Base-by-base conservation (phyloP, 139 green algal species). In the Microglena sp. region DNA sequence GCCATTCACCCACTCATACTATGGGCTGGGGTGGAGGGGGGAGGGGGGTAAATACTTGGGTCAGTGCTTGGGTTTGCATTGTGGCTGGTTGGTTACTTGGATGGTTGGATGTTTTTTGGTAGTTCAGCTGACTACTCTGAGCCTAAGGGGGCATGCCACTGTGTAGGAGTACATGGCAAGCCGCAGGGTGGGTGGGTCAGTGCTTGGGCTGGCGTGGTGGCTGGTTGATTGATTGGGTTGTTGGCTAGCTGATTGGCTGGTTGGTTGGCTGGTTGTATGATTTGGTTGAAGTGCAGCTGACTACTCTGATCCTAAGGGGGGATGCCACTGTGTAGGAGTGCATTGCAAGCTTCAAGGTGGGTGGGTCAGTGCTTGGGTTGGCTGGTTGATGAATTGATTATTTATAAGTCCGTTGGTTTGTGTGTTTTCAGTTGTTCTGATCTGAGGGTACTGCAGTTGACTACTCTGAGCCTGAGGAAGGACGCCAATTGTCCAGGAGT, bases 1-100 rank as follows among this genome's bases (percentile, higher is more conserved):
- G n/a, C n/a, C n/a, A n/a, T n/a, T n/a, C n/a, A n/a, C n/a, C n/a
- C n/a, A n/a, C n/a, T n/a, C n/a, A n/a, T n/a, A n/a, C n/a, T n/a
- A n/a, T n/a, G n/a, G n/a, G 68, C 86, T 46, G 76, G 84, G 60
- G 82, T 86, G 50, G 84, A 82, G 67, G 84, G 86, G 79, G 60
- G 68, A n/a, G 72, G 72, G 45, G 57, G 84, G 30, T 86, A 81
- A 73, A 72, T 78, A 55, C 54, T 35, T 0, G 59, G 6, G n/a
- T n/a, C n/a, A n/a, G n/a, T n/a, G n/a, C n/a, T n/a, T n/a, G n/a
- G n/a, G n/a, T n/a, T n/a, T n/a, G 11, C 15, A 50, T 50, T 11
- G 40, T 18, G 11, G 40, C 18, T 50, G 7, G 33, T 50, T 62
- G 11, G 36, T 58, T 45, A 4, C 24, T 2, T 45, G 50, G 7